Conservation (phyloP, 2,329 filamentous ascomycete species). For the Xylariaceae sp. region DNA sequence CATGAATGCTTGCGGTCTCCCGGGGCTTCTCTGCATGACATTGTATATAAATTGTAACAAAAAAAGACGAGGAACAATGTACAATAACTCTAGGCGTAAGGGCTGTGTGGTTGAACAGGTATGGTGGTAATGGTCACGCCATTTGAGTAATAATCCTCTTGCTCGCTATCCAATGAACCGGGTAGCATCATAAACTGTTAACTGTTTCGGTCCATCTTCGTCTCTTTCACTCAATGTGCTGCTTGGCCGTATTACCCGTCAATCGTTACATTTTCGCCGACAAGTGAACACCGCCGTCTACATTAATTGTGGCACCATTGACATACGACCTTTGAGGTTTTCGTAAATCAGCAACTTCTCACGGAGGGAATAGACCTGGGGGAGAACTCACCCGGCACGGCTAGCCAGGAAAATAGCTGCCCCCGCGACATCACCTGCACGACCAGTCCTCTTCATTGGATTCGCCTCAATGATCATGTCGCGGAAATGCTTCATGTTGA, state of each 20-base stretch:
- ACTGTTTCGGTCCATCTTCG: not conserved
- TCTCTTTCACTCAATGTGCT: not conserved
- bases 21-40: not conserved
- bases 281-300: conserved; percentile 55
- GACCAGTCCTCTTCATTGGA: conserved; percentile 64
- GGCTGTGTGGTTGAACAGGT: not conserved
- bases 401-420: conserved; percentile 67
- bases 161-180: not conserved
- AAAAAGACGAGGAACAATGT: not conserved
- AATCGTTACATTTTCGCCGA: conserved; percentile 40
- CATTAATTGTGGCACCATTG: conserved; percentile 60
- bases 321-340: conserved; percentile 45
- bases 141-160: not conserved
- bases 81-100: not conserved
- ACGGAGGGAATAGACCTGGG: not conserved
- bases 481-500: conserved; percentile 52
- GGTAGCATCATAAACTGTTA: not conserved
- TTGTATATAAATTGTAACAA: not conserved
- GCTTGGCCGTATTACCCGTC: not conserved
- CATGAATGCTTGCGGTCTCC: not conserved
- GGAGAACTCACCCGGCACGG: conserved; percentile 51
- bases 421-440: conserved; percentile 65
- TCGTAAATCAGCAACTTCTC: conserved; percentile 1
- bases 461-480: conserved; percentile 54
- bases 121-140: not conserved